Evolutionary conservation across 1,284 basidiomycete genomes (phyloP), one percentile per base, ranked within the genome.

Genomic region (Athelia sp.): DNA sequence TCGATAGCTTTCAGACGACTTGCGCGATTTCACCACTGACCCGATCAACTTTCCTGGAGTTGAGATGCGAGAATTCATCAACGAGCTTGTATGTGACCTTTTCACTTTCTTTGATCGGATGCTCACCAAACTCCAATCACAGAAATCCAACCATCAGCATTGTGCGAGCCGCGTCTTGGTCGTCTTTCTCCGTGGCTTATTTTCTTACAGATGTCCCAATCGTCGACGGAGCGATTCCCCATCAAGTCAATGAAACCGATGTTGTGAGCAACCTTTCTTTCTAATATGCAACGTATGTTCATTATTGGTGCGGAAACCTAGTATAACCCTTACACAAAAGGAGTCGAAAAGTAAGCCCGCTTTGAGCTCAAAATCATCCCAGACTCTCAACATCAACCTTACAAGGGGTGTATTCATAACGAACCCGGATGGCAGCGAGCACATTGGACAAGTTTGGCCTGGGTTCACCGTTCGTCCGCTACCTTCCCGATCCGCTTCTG

Each of bases 371-470:
- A n/a, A 35, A 29, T 44, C 17, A 52, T 24, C 18, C n/a, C 51
- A 50, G 46, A 26, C 17, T 65, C 57, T 21, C 24, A 22, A 53
- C 32, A 17, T 50, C 43, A 13, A 40, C 15, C 15, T n/a, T 40
- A n/a, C 46, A 50, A 83, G 83, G 23, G 73, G 78, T 43, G 71
- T 77, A 0, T 88, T 81, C 60, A 73, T 88, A 46, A 84, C 76
- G 53, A 87, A 87, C 58, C 81, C 79, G 1, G 78, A 87, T 55
- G 79, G 79, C 0, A 75, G 80, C 29, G 70, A 81, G 54, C 87
- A 87, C 62, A 61, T 87, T 9, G 86, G 87, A 6, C 75, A 81
- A 64, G 82, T 87, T 15, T 78, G 75, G 74, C 74, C 75, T 35
- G 76, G 77, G 15, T 75, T 71, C 55, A 77, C 74, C 32, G 75